Base-by-base conservation (phyloP, 2,329 filamentous ascomycete genomes). In the Tolypocladium pustulatum region DNA sequence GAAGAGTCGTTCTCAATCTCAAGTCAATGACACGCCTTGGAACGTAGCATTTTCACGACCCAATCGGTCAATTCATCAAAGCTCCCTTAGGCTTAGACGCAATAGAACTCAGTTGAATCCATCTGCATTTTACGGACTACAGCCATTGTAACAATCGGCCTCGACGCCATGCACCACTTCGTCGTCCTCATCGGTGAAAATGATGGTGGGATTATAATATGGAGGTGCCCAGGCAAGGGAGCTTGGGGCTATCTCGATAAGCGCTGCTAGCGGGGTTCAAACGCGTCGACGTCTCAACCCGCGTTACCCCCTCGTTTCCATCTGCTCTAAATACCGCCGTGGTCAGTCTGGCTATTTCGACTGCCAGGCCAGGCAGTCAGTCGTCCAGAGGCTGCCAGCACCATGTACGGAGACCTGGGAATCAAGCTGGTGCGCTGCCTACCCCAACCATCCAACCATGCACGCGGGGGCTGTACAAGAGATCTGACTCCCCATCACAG, bases 381-480 rank as follows among this genome's bases (percentile, higher is more conserved):
- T 13, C 49, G 22, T 1, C 5, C 2, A 36, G 30, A 36, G 20
- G 49, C 12, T 36, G 30, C 10, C 30, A n/a, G 30, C 49, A 22
- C 49, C 54, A 96, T 96, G 91, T 94, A 96, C 74, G 91, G 91
- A 65, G 91, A 96, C 71, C 77, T 90, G 60, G 90, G 89, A 56
- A 89, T 91, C 72, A 96, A 96, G 75, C 77, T 96, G 74, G 90
- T 93, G 75, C 67, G 76, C n/a, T 20, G 10, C 22, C 27, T 13
- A 51, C 41, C 56, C n/a, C 38, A 46, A 52, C 7, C 17, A 17
- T 22, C 40, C 36, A 32, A 17, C 9, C 15, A 20, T n/a, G 34
- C 38, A 13, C 30, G 30, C 49, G 20, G 22, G 1, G 20, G 49
- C 27, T 32, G 30, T 9, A 4, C 49, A 52, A 34, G n/a, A n/a